Evolutionary conservation across 2,329 filamentous ascomycete genomes (phyloP), one percentile per base, ranked within the genome.

Genomic region (Clarireedia monteithiana): DNA sequence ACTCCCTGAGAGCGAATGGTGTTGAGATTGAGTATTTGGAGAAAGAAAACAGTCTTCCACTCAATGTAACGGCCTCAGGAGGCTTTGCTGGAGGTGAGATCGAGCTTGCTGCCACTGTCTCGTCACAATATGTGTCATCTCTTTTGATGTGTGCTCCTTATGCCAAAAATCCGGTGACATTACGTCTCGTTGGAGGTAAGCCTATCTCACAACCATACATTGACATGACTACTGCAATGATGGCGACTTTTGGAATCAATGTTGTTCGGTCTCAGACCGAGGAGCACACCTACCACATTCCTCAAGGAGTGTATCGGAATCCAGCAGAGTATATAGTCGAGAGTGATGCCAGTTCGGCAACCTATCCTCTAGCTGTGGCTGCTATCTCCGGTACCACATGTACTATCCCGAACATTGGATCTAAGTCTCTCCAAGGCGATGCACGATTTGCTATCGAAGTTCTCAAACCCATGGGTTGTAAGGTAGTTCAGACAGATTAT

Each of bases 151-250:
- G 91, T 58, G 94, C 94, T 0, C 94, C 94, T 0, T 99, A 97
- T 68, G 94, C 94, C 47, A 96, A 96, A 73, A 85, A 91, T 60
- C 89, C 92, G 0, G 91, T 99, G 39, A 96, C 90, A 0, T 75
- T 99, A 62, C 86, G 85, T 42, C 79, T 99, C 40, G 86, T 97
- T 12, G 94, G 94, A n/a, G 94, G 91, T 55, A 97, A 96, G 71
- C 92, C 94, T 45, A 96, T 99, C 62, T 97, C 92, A 1, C 91
- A 97, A 69, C 84, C 86, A 2, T 99, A 99, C 71, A 97, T 99
- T 66, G 91, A 99, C 69, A 97, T 99, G 92, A 99, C 94, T 2
- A 91, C 95, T 53, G 82, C 91, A 15, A 99, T 99, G 92, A 99
- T 99, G 94, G 80, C 81, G 54, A 81, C 88, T 2, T 99, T 99